Base-by-base conservation (phyloP, 306 rosid species). In the Rosa persica region DNA sequence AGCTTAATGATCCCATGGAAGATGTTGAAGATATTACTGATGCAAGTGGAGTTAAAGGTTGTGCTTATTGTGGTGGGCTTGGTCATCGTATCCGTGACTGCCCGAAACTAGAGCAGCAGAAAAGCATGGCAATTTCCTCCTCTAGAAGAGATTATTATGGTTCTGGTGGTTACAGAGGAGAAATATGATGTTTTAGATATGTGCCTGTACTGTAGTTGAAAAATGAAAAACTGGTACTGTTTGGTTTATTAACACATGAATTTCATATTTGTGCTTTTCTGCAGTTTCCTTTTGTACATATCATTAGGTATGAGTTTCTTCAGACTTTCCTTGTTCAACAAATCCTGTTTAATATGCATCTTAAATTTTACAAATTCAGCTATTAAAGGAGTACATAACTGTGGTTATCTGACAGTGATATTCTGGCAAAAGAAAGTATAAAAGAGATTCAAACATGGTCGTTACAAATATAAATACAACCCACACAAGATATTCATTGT, bases 51-150 rank as follows among this genome's bases (percentile, higher is more conserved):
- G 93, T 92, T 60, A 89, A 90, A 84, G 97, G 96, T 46, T 92
- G 97, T 48, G 97, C 97, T 19, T 94, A 84, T 84, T 94, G 97
- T 87, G 98, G 97, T 51, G 98, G 98, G 42, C 97, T 92, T 51
- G 98, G 97, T 82, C 97, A 94, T 77, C 97, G 97, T 52, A 95
- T 95, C 62, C 81, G 86, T 2, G 97, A 88, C 71, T 92, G 98
- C 78, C 97, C 98, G 47, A 95, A 91, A 74, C 82, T 91, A 43
- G 98, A 91, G 81, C 98, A 95, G 80, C 98, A 92, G 84, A 92
- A 92, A 76, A 95, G 91, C 83, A 72, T 87, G 89, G 88, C 89
- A 3, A 95, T 95, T 77, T 93, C 98, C 43, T 86, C 85, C 73
- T 86, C 88, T 40, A 86, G 96, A 83, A 89, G 90, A 81, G 98